Conservation (phyloP, 768 basidiomycete genomes). For the Rhizopogon salebrosus region DNA sequence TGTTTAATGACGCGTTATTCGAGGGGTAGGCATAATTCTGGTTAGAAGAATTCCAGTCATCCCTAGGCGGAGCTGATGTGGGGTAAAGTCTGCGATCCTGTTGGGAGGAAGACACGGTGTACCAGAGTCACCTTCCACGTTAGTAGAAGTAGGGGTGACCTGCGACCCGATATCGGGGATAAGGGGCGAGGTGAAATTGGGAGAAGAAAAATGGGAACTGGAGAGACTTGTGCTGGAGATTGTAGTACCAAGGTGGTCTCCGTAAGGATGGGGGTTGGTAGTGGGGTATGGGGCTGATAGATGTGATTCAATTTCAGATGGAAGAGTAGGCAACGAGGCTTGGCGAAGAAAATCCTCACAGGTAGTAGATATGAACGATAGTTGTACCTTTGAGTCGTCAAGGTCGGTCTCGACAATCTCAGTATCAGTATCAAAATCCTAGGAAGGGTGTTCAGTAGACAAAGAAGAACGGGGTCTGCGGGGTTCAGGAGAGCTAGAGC, state of each 20-base stretch:
- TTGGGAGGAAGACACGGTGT: slow-evolving; percentile 68
- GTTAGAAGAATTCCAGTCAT: slow-evolving; percentile 67
- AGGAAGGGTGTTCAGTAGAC: slow-evolving; percentile 21
- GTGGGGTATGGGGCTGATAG: slow-evolving; percentile 56
- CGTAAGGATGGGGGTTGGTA: slow-evolving; percentile 40
- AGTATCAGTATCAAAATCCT: slow-evolving; percentile 29
- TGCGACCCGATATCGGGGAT: slow-evolving; percentile 43
- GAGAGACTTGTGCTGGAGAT: slow-evolving; percentile 49
- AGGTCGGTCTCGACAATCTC: slow-evolving; percentile 35
- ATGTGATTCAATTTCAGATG: slow-evolving; percentile 28
- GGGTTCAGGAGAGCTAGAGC: slow-evolving; percentile 41
- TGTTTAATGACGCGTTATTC: too few species aligned
- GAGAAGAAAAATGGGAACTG: slow-evolving; percentile 44
- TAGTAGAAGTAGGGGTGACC: slow-evolving; percentile 36
- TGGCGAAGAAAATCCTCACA: slow-evolving; percentile 60
- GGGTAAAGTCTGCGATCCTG: slow-evolving; percentile 54
- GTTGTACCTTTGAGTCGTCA: slow-evolving; percentile 54
- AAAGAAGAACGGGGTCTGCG: slow-evolving; percentile 40
- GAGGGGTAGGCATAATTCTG: slow-evolving; percentile 48
- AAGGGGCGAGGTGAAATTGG: slow-evolving; percentile 41
- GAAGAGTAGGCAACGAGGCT: slow-evolving; percentile 57
- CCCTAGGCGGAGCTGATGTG: slow-evolving; percentile 42
- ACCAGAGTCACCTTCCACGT: slow-evolving; percentile 48
- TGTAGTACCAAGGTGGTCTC: slow-evolving; percentile 39
- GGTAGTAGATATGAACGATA: slow-evolving; percentile 69